Evolutionary conservation across 1,284 basidiomycete genomes (phyloP), one percentile per base, ranked within the genome.

Genomic region (Ganoderma boninense): DNA sequence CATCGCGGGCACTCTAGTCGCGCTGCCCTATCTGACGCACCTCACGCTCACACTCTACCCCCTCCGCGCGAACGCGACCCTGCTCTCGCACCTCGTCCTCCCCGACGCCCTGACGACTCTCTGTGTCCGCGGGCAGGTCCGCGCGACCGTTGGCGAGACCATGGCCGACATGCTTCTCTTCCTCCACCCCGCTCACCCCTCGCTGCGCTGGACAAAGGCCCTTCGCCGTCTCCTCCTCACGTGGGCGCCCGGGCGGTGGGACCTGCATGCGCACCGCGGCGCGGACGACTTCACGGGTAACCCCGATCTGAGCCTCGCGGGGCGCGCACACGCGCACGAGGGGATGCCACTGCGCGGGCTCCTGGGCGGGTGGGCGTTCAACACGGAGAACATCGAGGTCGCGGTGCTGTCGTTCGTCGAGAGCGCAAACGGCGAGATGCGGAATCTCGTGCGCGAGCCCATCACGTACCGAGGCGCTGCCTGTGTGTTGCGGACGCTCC

Each of bases 401-500:
- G 43, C 63, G 57, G 64, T 69, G 52, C 29, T 69, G n/a, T 66
- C 43, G 18, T 57, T n/a, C 35, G 46, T 26, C 40, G 13, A 8
- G 40, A 61, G 18, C 4, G n/a, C 29, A n/a, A 46, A 23, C 13
- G 57, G 18, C 13, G 57, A 32, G 57, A 43, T 11, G 23, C 4
- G 29, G 54, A 32, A 5, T 1, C 13, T n/a, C 20, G 32, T 38
- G 10, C 35, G 40, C 18, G 20, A 38, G 35, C 57, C 32, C 18
- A n/a, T 40, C 16, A 57, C 32, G 4, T 29, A 16, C 66, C 32
- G 52, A 35, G n/a, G 64, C 40, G 49, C 64, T 69, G 10, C 68
- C 68, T n/a, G n/a, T 16, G 43, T 49, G 29, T 49, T 69, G 32
- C 59, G 40, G 68, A 66, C 68, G 60, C 40, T 69, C 42, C 68